Conservation (phyloP, 2,329 filamentous ascomycete genomes). For the Zymoseptoria crescenta region DNA sequence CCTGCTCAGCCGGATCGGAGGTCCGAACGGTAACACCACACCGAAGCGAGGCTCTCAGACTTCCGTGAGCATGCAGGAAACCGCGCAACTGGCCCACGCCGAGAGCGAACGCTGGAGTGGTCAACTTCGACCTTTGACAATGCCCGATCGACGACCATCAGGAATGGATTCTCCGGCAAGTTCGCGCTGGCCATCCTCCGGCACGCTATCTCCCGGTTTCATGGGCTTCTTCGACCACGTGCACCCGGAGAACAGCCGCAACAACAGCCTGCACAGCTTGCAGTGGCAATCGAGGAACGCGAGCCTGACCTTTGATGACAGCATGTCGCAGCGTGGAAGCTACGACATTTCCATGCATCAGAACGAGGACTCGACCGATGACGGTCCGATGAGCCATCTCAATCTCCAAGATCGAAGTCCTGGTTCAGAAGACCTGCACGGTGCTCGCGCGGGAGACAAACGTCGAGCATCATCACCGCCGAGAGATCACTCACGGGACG, state of each 20-base stretch:
- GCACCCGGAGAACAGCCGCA: constrained; percentile 5
- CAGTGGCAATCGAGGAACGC: constrained; percentile 32
- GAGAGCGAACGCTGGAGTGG: constrained; percentile 36
- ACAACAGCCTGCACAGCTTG: not conserved
- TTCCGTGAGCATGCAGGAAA: constrained; percentile 22
- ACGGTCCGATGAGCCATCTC: constrained; percentile 44
- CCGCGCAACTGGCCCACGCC: constrained; percentile 29
- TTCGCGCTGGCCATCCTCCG: constrained; percentile 33
- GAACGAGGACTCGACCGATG: constrained; percentile 47
- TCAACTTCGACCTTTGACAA: constrained; percentile 38
- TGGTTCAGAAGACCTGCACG: constrained; percentile 36
- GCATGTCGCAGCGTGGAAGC: constrained; percentile 51
- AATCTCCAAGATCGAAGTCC: constrained; percentile 47
- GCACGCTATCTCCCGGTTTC: constrained; percentile 37
- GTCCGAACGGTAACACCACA: constrained; percentile 43
- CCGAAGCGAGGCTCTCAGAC: constrained; percentile 39
- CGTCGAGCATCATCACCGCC: constrained; percentile 58
- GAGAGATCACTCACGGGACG: constrained; percentile 44
- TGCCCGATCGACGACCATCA: constrained; percentile 36
- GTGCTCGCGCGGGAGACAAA: constrained; percentile 50
- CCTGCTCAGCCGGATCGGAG: constrained; percentile 54
- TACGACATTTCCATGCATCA: constrained; percentile 54
- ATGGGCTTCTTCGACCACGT: constrained; percentile 34
- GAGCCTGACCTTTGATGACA: constrained; percentile 34
- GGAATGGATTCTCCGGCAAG: constrained; percentile 34